These are phyloP conservation scores for Chrysoporthe cubensis DNA, from an alignment of 2,329 filamentous ascomycete species.

Conservation along the genomic window DNA sequence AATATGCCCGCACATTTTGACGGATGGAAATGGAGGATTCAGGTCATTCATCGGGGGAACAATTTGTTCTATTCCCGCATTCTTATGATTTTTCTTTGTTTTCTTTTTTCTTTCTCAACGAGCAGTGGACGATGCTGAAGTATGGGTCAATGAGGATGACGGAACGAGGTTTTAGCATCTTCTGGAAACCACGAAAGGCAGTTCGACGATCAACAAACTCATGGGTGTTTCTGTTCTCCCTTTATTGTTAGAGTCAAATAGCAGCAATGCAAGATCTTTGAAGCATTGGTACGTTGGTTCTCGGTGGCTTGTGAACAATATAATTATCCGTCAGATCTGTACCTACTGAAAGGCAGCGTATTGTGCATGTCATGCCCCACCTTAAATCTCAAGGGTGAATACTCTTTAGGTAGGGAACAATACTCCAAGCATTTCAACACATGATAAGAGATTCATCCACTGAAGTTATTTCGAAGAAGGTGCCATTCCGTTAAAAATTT, in stretches of 20 bases:
- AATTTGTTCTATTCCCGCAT: conserved; percentile 4
- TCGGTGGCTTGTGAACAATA: background rate
- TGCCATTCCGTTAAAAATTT: background rate
- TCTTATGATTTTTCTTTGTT: background rate
- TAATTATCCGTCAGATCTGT: no score
- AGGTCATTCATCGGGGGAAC: background rate
- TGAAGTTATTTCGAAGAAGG: background rate
- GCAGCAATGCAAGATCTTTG: conserved; percentile 14
- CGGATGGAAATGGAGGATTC: background rate
- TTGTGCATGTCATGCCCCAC: no score
- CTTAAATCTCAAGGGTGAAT: no score
- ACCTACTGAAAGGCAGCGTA: no score
- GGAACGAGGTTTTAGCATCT: conserved; percentile 7
- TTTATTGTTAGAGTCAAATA: conserved; percentile 9
- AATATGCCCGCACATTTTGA: conserved; percentile 7
- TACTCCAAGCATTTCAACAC: background rate
- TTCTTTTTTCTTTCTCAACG: conserved; percentile 3
- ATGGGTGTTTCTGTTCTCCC: background rate
- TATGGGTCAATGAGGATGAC: conserved; percentile 5
- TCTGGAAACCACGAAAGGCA: background rate
- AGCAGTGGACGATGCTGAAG: conserved; percentile 8
- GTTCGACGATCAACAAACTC: background rate
- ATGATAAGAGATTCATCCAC: background rate
- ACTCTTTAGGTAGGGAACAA: no score
- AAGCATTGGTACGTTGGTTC: background rate